A percentile compares a stretch with the other conserved stretches of the same genome.
These are phyloP conservation scores for Neonectria ditissima DNA, from an alignment of 2,329 filamentous ascomycete genomes.

Conservation along the genomic window DNA sequence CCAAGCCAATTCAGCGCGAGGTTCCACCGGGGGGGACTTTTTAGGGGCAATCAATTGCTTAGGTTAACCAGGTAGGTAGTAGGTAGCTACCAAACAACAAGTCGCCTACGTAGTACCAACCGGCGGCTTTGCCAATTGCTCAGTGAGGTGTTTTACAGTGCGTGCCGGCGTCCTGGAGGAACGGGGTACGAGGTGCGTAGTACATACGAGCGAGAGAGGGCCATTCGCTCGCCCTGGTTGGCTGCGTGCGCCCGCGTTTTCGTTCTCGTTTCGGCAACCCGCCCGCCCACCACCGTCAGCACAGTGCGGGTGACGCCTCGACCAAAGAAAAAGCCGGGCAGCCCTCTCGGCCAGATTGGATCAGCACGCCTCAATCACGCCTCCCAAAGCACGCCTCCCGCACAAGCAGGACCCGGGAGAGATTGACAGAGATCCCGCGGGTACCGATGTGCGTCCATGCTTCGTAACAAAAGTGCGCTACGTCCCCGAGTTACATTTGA, in stretches of 20 bases:
- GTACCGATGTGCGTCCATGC: neutral
- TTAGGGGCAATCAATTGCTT: neutral
- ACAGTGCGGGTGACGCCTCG: neutral
- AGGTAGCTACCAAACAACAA: no score
- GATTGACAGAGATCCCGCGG: neutral
- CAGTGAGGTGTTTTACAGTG: neutral
- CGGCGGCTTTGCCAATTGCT: neutral
- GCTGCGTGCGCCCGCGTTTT: neutral
- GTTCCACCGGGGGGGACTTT: slow-evolving; percentile 11
- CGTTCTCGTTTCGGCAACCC: neutral
- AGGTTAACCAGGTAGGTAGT: neutral
- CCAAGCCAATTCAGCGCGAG: slow-evolving; percentile 33
- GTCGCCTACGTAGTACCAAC: neutral
- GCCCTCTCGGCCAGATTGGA: neutral
- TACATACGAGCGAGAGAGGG: no score
- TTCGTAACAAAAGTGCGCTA: neutral
- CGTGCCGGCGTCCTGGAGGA: neutral
- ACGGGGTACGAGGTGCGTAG: no score
- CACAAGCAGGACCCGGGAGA: neutral
- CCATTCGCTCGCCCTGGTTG: neutral
- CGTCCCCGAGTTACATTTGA: neutral
- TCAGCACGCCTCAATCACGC: neutral
- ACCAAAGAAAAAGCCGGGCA: neutral
- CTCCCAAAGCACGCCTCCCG: neutral
- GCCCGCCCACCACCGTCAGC: neutral